Percentiles rank a stretch among this genome's conserved stretches.
Evolutionary conservation across 805 yeast genomes (phyloP).

Genomic region (Candida glaebosa): DNA sequence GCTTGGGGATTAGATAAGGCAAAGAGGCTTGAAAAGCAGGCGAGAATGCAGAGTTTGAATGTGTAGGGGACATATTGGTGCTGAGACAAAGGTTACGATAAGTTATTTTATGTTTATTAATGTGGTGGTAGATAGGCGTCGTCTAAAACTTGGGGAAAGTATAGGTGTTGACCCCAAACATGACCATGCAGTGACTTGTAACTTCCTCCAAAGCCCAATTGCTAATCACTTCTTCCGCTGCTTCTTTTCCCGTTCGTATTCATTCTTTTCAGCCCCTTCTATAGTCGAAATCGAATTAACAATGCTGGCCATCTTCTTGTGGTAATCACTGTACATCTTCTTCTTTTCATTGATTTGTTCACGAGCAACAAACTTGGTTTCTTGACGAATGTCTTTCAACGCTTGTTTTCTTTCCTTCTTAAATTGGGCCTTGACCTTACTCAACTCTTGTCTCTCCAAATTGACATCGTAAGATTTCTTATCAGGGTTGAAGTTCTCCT

Average conservation of each 20-base stretch:
- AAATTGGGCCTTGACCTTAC: conserved; percentile 76
- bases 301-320: conserved; percentile 83
- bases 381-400: conserved; percentile 86
- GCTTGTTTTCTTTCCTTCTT: conserved; percentile 91
- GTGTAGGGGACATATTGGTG: too few species aligned
- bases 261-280: conserved; percentile 93
- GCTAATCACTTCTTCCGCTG: conserved; percentile 11
- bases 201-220: neutral
- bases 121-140: too few species aligned
- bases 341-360: conserved; percentile 80
- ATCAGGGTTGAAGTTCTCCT: conserved; percentile 94
- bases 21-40: too few species aligned
- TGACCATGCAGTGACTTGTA: neutral
- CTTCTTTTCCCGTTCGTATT: conserved; percentile 82
- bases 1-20: too few species aligned
- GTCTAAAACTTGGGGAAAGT: too few species aligned
- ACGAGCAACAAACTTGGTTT: conserved; percentile 80
- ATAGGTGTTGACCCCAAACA: too few species aligned
- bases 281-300: conserved; percentile 84
- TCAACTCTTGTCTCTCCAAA: conserved; percentile 69
- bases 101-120: too few species aligned
- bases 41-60: too few species aligned
- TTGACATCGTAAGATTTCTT: conserved; percentile 87
- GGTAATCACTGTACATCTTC: conserved; percentile 71
- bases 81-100: too few species aligned